Conservation (phyloP, 192 early-diverging fungal genomes). For the Powellomyces hirtus region DNA sequence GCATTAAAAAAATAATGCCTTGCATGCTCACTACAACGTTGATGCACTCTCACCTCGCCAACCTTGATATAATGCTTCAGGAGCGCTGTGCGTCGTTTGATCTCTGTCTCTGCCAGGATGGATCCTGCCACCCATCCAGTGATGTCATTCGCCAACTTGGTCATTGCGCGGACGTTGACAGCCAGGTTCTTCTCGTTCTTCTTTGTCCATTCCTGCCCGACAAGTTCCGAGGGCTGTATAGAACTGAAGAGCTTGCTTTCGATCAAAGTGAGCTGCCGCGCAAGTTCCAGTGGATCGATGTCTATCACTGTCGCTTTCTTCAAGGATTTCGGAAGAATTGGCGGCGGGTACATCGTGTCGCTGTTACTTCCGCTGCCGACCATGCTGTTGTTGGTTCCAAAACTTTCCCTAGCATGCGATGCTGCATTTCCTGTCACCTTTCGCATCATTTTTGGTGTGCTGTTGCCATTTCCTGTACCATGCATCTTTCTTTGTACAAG, state of each 20-base stretch:
- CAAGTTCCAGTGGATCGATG: constrained; percentile 85
- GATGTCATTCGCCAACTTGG: constrained; percentile 68
- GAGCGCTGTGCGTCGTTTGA: constrained; percentile 70
- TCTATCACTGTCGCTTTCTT: constrained; percentile 77
- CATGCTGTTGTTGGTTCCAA: constrained; percentile 14
- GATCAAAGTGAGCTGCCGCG: constrained; percentile 89
- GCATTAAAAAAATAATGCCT: background rate
- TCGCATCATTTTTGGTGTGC: constrained; percentile 15
- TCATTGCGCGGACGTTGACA: constrained; percentile 79
- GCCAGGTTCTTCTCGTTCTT: constrained; percentile 66
- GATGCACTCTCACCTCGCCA: constrained; percentile 27
- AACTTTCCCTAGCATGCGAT: too few relatives aligned
- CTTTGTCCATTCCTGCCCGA: constrained; percentile 85
- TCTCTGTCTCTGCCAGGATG: constrained; percentile 76
- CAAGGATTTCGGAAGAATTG: constrained; percentile 81
- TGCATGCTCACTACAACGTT: too few relatives aligned
- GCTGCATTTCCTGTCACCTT: constrained; percentile 34
- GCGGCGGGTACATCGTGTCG: constrained; percentile 60
- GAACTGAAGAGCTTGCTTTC: constrained; percentile 78
- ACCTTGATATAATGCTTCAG: constrained; percentile 87
- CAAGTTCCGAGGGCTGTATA: constrained; percentile 80
- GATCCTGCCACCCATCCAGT: constrained; percentile 81
- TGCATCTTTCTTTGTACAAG: constrained; percentile 69
- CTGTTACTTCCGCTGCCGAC: background rate
- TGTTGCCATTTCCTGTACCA: constrained; percentile 1